These are phyloP conservation scores for Solanum tarijense DNA, from an alignment of 257 asterid species.

Conservation along the genomic window DNA sequence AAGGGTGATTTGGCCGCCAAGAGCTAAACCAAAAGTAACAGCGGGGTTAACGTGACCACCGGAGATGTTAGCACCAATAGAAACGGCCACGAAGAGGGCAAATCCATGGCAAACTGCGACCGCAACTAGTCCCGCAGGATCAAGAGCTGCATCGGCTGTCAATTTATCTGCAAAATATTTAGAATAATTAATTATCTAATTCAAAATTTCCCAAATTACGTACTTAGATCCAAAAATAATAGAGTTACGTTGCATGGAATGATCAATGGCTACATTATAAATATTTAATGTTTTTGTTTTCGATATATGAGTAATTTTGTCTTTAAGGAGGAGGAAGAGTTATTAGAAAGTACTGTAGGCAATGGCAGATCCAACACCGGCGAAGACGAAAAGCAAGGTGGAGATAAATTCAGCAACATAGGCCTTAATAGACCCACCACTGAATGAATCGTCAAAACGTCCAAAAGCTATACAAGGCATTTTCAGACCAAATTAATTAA, in stretches of 20 bases:
- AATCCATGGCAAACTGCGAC: slow-evolving; percentile 50
- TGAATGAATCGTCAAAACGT: slow-evolving; percentile 61
- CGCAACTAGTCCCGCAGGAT: slow-evolving; percentile 50
- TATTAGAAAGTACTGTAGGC: slow-evolving; percentile 43
- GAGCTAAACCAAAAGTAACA: slow-evolving; percentile 61
- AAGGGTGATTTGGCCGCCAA: slow-evolving; percentile 64
- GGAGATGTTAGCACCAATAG: slow-evolving; percentile 61
- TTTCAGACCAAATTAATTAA: not conserved
- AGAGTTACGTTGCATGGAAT: not conserved
- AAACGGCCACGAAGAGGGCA: slow-evolving; percentile 58
- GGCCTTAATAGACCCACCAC: slow-evolving; percentile 56
- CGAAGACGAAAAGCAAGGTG: slow-evolving; percentile 86
- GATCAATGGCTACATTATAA: too few relatives aligned
- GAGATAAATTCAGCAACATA: slow-evolving; percentile 96
- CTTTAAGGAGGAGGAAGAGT: not conserved
- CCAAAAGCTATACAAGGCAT: slow-evolving; percentile 82
- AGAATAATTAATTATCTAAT: not conserved
- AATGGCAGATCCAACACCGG: slow-evolving; percentile 96
- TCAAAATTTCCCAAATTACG: not conserved
- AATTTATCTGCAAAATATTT: slow-evolving; percentile 26
- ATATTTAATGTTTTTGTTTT: too few relatives aligned
- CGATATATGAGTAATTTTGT: too few relatives aligned
- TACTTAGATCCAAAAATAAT: not conserved
- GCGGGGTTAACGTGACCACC: slow-evolving; percentile 80
- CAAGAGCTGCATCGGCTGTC: slow-evolving; percentile 46